Percentiles rank a stretch among this genome's conserved stretches.
These are phyloP conservation scores for Tricholoma saponaceum DNA, from an alignment of 768 basidiomycete genomes.

Conservation along the genomic window DNA sequence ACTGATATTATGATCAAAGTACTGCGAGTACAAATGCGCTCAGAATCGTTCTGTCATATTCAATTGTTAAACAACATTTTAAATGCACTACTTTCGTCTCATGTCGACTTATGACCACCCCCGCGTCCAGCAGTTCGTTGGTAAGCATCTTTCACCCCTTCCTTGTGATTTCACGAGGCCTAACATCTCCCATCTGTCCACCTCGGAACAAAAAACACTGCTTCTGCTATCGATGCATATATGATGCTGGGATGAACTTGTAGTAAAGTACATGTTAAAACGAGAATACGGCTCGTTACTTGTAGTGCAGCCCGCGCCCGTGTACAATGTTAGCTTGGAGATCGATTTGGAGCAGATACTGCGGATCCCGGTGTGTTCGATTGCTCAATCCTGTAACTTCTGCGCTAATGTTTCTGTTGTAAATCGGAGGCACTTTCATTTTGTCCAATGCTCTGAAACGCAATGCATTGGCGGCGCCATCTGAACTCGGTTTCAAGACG, in stretches of 20 bases:
- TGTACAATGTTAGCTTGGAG: slow-evolving; percentile 90
- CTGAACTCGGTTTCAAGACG: slow-evolving; percentile 90
- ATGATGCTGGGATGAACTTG: slow-evolving; percentile 94
- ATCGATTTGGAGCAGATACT: slow-evolving; percentile 79
- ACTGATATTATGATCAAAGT: too few species aligned
- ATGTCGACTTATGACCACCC: too few species aligned
- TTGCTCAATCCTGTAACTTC: background rate
- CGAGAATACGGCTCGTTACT: slow-evolving; percentile 82
- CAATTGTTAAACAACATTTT: too few species aligned
- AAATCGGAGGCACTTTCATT: slow-evolving; percentile 69
- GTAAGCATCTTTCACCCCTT: too few species aligned
- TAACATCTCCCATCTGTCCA: slow-evolving; percentile 90
- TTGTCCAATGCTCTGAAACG: slow-evolving; percentile 84
- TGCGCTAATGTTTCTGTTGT: slow-evolving; percentile 8
- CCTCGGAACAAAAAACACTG: slow-evolving; percentile 76
- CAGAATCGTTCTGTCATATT: too few species aligned
- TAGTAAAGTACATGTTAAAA: slow-evolving; percentile 83
- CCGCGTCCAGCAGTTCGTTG: too few species aligned
- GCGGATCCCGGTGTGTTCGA: slow-evolving; percentile 62
- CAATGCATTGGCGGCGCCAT: slow-evolving; percentile 91
- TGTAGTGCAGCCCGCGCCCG: slow-evolving; percentile 66
- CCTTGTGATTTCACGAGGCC: too few species aligned
- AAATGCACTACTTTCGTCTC: too few species aligned
- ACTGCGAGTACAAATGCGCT: too few species aligned
- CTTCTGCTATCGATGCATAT: slow-evolving; percentile 94